Percentiles rank a stretch among this genome's conserved stretches.
Evolutionary conservation across 495 filamentous ascomycete genomes (phyloP).

Genomic region (Trichoderma orchidacearum): DNA sequence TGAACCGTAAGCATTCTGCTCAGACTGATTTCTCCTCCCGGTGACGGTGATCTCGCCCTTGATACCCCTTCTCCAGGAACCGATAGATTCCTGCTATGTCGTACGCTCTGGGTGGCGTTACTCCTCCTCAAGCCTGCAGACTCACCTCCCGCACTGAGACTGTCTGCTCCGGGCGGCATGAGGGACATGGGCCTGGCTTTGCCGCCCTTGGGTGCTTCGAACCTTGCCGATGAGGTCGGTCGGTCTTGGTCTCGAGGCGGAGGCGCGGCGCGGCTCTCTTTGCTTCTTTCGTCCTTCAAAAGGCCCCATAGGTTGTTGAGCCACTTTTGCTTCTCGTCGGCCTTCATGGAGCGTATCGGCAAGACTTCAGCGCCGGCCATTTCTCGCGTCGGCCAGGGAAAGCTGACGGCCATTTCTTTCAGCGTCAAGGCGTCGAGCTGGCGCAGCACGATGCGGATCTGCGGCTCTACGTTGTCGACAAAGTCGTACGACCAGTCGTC

Average conservation of each 20-base stretch:
- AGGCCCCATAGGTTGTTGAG: conserved; percentile 13
- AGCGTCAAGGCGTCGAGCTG: conserved; percentile 15
- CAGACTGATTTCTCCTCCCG: conserved; percentile 9
- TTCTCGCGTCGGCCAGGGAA: conserved; percentile 21
- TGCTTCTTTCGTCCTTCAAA: conserved; percentile 7
- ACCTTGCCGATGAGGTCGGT: neutral
- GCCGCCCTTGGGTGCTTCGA: neutral
- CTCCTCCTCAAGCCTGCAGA: neutral
- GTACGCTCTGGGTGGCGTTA: neutral
- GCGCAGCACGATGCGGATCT: conserved; percentile 22
- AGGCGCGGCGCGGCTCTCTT: neutral
- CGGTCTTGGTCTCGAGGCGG: neutral
- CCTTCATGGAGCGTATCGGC: conserved; percentile 18
- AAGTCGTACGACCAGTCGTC: conserved; percentile 15
- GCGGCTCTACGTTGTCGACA: conserved; percentile 18
- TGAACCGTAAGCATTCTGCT: conserved; percentile 16
- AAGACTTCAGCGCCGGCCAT: conserved; percentile 22
- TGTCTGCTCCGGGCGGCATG: neutral
- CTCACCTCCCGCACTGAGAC: neutral
- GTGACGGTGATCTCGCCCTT: neutral
- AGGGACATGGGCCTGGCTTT: neutral
- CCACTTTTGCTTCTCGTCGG: conserved; percentile 20
- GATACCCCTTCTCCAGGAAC: conserved; percentile 4
- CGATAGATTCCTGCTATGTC: neutral
- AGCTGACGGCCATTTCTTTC: conserved; percentile 19